Percentiles rank a stretch among this genome's conserved stretches.
Conservation (phyloP, 2,329 filamentous ascomycete genomes). For the Colletotrichum lentis region DNA sequence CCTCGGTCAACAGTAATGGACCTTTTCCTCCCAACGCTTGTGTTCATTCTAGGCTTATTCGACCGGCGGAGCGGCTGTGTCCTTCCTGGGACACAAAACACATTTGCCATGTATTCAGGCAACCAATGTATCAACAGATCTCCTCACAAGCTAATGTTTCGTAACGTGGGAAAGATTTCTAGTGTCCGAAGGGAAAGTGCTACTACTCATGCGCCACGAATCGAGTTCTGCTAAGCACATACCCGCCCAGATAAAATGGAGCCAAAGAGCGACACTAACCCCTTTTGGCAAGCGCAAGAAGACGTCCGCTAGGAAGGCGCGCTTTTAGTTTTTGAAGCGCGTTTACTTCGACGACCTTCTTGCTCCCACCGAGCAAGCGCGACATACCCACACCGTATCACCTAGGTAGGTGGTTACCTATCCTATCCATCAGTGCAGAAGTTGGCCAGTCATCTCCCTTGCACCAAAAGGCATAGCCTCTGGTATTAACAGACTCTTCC, state of each 20-base stretch:
- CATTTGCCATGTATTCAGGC: neutral
- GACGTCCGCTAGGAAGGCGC: conserved; percentile 4
- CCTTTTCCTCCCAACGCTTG: neutral
- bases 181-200: neutral
- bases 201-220: neutral
- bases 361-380: neutral
- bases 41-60: too few species aligned
- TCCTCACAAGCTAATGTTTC: neutral
- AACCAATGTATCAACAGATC: neutral
- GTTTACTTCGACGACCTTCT: conserved; percentile 14
- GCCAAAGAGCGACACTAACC: neutral
- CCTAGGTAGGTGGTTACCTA: too few species aligned
- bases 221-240: conserved; percentile 17
- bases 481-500: too few species aligned
- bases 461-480: too few species aligned
- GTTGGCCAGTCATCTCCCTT: too few species aligned
- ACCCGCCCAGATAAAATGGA: conserved; percentile 11
- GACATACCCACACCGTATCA: neutral
- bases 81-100: neutral
- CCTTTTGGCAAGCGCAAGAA: neutral
- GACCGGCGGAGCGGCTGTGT: too few species aligned
- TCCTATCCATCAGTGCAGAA: too few species aligned
- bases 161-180: neutral
- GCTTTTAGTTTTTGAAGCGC: conserved; percentile 17
- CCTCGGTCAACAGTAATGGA: too few species aligned